phyloP scores from a whole-genome alignment of 1,284 basidiomycete genomes.

The Irpex sp. region DNA sequence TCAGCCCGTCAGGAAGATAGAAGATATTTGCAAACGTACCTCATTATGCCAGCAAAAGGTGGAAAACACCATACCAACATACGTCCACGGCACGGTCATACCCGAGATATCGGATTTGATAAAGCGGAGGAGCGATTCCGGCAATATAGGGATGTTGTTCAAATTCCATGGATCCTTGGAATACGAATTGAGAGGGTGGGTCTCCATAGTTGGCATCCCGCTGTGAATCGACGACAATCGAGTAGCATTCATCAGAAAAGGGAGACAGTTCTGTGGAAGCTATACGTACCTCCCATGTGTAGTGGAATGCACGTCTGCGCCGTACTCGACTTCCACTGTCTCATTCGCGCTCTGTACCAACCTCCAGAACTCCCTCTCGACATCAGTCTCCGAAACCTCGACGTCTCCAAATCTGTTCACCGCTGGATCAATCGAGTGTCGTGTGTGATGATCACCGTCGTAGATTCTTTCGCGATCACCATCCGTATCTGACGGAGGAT shows the following conservation, averaged over 20 bases:
- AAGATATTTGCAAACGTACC: conserved; percentile 37
- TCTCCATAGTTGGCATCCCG: conserved; percentile 93
- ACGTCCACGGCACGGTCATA: conserved; percentile 99
- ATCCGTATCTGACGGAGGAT: conserved; percentile 47
- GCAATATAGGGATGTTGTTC: conserved; percentile 92
- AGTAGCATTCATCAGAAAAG: neutral
- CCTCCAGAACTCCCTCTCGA: conserved; percentile 97
- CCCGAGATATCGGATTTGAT: conserved; percentile 99
- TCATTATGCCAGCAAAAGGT: conserved; percentile 99
- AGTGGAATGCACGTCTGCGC: conserved; percentile 97
- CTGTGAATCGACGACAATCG: conserved; percentile 39
- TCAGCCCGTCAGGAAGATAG: neutral
- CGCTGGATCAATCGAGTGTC: conserved; percentile 28
- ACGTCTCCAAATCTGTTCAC: conserved; percentile 62
- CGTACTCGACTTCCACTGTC: conserved; percentile 98
- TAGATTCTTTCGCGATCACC: conserved; percentile 15
- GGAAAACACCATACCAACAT: conserved; percentile 99
- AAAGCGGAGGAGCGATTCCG: conserved; percentile 84
- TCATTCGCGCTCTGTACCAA: conserved; percentile 87
- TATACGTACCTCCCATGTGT: conserved; percentile 86
- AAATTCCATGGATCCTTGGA: conserved; percentile 96
- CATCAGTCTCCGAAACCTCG: conserved; percentile 80
- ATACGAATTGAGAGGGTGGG: conserved; percentile 84
- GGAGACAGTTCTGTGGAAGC: neutral
- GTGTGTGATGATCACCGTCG: conserved; percentile 1